A percentile compares a stretch with the other conserved stretches of the same genome.
phyloP scores from a whole-genome alignment of 148 eudicot species.

The Euryodendron excelsum region DNA sequence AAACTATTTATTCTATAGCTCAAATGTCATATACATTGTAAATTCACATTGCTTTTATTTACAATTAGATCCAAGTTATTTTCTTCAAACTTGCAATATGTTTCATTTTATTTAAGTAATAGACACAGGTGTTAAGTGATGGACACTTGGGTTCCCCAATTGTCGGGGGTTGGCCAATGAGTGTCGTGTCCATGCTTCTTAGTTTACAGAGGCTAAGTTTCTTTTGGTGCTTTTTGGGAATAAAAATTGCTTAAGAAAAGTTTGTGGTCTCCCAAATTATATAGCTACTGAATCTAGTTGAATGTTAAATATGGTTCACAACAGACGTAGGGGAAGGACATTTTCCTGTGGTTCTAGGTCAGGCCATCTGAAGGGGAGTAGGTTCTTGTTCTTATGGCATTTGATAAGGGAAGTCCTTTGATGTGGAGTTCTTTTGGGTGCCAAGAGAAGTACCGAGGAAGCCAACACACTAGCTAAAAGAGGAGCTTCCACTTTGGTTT shows the following conservation, averaged over 20 bases:
- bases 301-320: not conserved
- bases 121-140: too few species aligned
- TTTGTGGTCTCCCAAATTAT: not conserved
- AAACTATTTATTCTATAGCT: too few species aligned
- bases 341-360: not conserved
- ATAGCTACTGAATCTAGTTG: not conserved
- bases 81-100: too few species aligned
- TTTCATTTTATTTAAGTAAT: too few species aligned
- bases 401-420: not conserved
- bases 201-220: too few species aligned
- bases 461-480: not conserved
- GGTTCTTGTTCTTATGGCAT: not conserved
- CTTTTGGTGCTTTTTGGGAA: not conserved
- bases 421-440: not conserved
- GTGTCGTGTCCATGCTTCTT: too few species aligned
- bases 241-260: not conserved
- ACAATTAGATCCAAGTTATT: too few species aligned
- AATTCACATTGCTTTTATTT: too few species aligned
- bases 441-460: not conserved
- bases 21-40: too few species aligned
- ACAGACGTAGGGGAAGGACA: not conserved
- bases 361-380: too few species aligned
- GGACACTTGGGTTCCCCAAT: too few species aligned
- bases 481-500: not conserved
- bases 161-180: too few species aligned